Conservation (phyloP, 805 yeast genomes). For the Diddensiella transvaalensis region DNA sequence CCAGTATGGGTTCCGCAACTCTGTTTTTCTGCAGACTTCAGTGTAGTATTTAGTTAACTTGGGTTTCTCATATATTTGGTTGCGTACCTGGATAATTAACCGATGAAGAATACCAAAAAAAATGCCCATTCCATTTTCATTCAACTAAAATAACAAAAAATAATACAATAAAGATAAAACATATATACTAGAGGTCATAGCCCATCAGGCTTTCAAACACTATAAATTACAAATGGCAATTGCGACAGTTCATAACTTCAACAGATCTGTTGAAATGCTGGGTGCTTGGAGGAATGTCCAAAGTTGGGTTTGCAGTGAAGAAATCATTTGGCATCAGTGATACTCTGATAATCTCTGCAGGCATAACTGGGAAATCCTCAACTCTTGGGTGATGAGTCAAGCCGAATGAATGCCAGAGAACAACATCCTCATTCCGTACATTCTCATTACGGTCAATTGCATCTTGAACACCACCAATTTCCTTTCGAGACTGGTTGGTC, state of each 20-base stretch:
- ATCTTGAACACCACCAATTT: conserved; percentile 70
- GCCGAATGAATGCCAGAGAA: conserved; percentile 79
- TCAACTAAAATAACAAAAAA: too few relatives aligned
- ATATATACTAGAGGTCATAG: too few relatives aligned
- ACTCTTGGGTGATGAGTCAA: conserved; percentile 79
- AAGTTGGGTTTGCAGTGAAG: conserved; percentile 73
- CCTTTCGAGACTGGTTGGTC: conserved; percentile 72
- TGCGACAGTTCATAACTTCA: conserved; percentile 26
- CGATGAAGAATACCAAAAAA: too few relatives aligned
- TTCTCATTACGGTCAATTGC: conserved; percentile 56
- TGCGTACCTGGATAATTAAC: too few relatives aligned
- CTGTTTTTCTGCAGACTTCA: too few relatives aligned
- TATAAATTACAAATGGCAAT: conserved; percentile 19
- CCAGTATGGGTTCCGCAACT: too few relatives aligned
- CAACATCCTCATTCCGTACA: conserved; percentile 71
- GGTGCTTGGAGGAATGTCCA: conserved; percentile 70
- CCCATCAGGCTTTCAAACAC: too few relatives aligned
- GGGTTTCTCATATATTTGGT: too few relatives aligned
- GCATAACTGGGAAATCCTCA: conserved; percentile 90
- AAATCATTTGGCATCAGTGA: conserved; percentile 67
- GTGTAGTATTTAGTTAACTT: too few relatives aligned
- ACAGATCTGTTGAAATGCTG: conserved; percentile 65
- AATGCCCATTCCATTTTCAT: too few relatives aligned
- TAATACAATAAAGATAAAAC: too few relatives aligned
- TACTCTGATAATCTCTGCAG: conserved; percentile 71